Conservation (phyloP, 371 early-diverging fungal genomes). For the Mucor piriformis region DNA sequence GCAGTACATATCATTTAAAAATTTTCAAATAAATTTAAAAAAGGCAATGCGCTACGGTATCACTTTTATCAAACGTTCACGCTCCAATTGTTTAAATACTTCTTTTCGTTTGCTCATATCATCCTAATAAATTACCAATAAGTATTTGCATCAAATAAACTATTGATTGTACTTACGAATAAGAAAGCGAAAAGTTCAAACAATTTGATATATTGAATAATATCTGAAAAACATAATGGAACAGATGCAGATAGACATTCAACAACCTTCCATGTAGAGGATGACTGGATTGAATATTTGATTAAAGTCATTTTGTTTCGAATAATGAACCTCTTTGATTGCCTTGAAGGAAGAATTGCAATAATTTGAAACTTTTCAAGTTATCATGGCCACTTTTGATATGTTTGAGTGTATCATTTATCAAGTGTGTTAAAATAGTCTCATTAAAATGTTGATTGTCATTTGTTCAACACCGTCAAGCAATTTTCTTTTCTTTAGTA, state of each 20-base stretch:
- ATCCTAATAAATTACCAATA: constrained; percentile 14
- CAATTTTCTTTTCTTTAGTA: constrained; percentile 12
- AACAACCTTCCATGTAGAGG: constrained; percentile 15
- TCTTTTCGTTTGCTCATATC: constrained; percentile 12
- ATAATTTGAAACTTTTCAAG: constrained; percentile 10
- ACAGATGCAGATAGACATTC: constrained; percentile 18
- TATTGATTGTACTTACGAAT: constrained; percentile 6
- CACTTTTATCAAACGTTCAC: constrained; percentile 10
- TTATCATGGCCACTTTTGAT: constrained; percentile 16
- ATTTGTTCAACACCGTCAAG: constrained; percentile 16
- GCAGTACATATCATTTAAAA: not conserved
- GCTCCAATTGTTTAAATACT: constrained; percentile 5
- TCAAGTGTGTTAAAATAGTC: not conserved
- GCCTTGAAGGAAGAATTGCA: constrained; percentile 10
- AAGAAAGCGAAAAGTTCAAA: constrained; percentile 21
- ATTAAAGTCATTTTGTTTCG: constrained; percentile 22
- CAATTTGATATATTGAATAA: constrained; percentile 13
- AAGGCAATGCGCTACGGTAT: constrained; percentile 13
- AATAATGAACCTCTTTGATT: constrained; percentile 11
- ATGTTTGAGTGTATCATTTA: constrained; percentile 22
- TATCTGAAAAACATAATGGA: constrained; percentile 6
- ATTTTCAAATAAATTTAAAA: constrained; percentile 3
- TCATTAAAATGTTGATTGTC: constrained; percentile 1
- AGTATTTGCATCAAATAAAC: constrained; percentile 8
- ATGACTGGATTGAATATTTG: constrained; percentile 8